Percentiles rank a stretch among this genome's conserved stretches.
Evolutionary conservation across 345 rosid genomes (phyloP).

Genomic region (Triadica sebifera): DNA sequence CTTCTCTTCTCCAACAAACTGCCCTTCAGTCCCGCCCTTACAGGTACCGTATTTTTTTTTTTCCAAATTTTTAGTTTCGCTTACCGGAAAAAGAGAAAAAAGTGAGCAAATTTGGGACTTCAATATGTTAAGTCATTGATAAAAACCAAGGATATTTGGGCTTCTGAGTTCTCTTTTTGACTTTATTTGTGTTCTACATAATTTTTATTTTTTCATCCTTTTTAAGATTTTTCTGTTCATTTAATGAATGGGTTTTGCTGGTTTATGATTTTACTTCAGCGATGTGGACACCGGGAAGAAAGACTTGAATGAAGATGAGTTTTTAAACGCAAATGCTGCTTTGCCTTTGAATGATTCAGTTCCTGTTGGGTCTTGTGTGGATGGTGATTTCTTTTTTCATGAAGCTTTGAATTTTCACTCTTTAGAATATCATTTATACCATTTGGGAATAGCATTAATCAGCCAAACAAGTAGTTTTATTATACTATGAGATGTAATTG

Average conservation of each 20-base stretch:
- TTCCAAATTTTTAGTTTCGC: neutral
- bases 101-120: neutral
- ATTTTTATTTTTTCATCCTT: neutral
- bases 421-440: neutral
- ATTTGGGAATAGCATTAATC: neutral
- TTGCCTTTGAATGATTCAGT: constrained; percentile 18
- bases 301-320: constrained; percentile 20
- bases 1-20: constrained; percentile 48
- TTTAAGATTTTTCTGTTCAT: neutral
- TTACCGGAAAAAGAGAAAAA: constrained; percentile 4
- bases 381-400: constrained; percentile 29
- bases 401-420: neutral
- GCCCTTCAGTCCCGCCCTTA: constrained; percentile 31
- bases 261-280: constrained; percentile 14
- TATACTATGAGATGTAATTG: neutral
- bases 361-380: constrained; percentile 19
- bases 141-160: neutral
- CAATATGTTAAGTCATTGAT: too few relatives aligned
- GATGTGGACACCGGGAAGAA: constrained; percentile 25
- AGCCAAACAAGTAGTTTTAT: neutral
- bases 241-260: neutral
- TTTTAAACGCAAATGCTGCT: neutral
- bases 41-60: constrained; percentile 27
- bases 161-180: neutral
- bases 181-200: neutral